These are phyloP conservation scores for Salvia sclarea DNA, from an alignment of 305 asterid genomes.

Conservation along the genomic window DNA sequence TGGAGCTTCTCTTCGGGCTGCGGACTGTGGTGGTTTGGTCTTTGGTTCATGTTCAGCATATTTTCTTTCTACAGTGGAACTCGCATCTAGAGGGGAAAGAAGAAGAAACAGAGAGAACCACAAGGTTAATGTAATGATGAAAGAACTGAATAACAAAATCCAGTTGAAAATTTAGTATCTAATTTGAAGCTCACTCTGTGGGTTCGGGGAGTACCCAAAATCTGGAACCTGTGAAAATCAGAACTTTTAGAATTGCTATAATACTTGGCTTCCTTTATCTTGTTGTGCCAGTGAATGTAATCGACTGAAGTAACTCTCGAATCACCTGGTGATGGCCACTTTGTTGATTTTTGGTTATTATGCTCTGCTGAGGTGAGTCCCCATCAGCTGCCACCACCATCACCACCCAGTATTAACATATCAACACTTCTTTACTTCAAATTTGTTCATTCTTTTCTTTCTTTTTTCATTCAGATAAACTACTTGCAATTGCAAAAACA, in stretches of 20 bases:
- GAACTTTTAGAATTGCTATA: slow-evolving; percentile 35
- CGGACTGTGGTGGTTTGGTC: slow-evolving; percentile 55
- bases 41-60: slow-evolving; percentile 59
- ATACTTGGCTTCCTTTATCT: slow-evolving; percentile 4
- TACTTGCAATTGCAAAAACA: slow-evolving; percentile 15
- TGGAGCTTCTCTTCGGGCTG: slow-evolving; percentile 57
- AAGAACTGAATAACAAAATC: neutral
- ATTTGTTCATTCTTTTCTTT: slow-evolving; percentile 26
- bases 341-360: slow-evolving; percentile 53
- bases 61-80: slow-evolving; percentile 66
- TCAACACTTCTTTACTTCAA: slow-evolving; percentile 29
- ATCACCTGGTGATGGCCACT: slow-evolving; percentile 88
- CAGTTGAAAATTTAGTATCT: slow-evolving; percentile 17
- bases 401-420: slow-evolving; percentile 43
- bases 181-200: slow-evolving; percentile 59
- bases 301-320: slow-evolving; percentile 25
- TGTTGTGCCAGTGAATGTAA: slow-evolving; percentile 19
- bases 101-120: neutral
- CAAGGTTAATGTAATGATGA: slow-evolving; percentile 2
- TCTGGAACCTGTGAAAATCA: slow-evolving; percentile 70
- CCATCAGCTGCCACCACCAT: slow-evolving; percentile 77
- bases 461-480: neutral
- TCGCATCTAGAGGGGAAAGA: slow-evolving; percentile 52
- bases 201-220: slow-evolving; percentile 80
- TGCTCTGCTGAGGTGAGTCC: slow-evolving; percentile 89